Percentiles rank a stretch among this genome's conserved stretches.
phyloP scores from a whole-genome alignment of 2,329 filamentous ascomycete species.

The Coniochaeta prunicola region DNA sequence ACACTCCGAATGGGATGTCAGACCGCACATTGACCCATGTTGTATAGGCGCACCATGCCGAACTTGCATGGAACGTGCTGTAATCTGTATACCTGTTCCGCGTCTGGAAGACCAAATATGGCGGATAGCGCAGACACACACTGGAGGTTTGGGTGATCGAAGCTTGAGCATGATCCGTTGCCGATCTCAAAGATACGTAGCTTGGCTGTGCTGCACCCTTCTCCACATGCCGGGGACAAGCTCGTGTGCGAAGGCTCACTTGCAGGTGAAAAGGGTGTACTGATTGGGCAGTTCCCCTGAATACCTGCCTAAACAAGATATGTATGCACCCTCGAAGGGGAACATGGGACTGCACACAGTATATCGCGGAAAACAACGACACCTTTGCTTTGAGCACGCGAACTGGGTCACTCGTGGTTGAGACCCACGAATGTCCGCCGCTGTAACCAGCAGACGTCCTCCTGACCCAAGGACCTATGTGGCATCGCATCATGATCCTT shows the following conservation, averaged over 20 bases:
- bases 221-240: not conserved
- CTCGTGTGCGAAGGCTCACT: not conserved
- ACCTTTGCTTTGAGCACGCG: not conserved
- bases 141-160: not conserved
- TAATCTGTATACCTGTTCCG: not conserved
- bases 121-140: not conserved
- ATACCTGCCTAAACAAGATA: conserved; percentile 17
- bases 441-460: not conserved
- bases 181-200: not conserved
- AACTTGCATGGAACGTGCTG: not conserved
- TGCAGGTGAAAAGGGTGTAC: not conserved
- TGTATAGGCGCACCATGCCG: not conserved
- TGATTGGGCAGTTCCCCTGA: conserved; percentile 14
- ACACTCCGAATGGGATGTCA: not conserved
- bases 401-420: not conserved
- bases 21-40: not conserved
- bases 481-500: not conserved
- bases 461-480: not conserved
- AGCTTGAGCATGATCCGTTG: not conserved
- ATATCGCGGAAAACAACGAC: not conserved
- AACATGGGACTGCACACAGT: not conserved
- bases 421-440: not conserved
- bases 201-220: not conserved
- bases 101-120: not conserved
- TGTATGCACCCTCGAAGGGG: not conserved